phyloP scores from a whole-genome alignment of 1,284 basidiomycete genomes.

The Retiboletus flavoniger region DNA sequence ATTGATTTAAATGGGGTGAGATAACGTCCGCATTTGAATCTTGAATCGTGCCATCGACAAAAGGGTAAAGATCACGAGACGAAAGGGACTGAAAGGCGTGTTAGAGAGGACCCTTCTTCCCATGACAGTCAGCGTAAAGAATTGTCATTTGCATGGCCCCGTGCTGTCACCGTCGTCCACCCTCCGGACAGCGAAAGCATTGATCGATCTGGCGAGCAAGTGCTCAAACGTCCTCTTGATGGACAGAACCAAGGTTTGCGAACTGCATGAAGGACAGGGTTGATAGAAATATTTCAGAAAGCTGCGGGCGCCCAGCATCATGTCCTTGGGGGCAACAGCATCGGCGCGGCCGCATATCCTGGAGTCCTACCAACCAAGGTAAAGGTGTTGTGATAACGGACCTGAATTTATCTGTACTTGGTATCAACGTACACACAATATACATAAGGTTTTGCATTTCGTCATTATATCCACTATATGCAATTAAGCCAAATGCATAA shows the following conservation, averaged over 20 bases:
- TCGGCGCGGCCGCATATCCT: background rate
- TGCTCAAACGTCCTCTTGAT: background rate
- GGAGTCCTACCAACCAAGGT: constrained; percentile 1
- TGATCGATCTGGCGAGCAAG: background rate
- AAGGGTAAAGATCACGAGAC: constrained; percentile 10
- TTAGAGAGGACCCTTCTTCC: background rate
- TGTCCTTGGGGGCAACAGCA: background rate
- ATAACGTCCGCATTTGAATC: constrained; percentile 1
- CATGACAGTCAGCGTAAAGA: background rate
- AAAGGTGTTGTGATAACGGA: constrained; percentile 4
- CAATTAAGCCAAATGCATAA: constrained; percentile 33
- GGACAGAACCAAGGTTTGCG: background rate
- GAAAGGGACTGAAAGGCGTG: constrained; percentile 8
- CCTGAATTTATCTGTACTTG: constrained; percentile 32
- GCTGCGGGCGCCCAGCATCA: constrained; percentile 5
- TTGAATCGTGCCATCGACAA: background rate
- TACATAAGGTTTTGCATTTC: constrained; percentile 17
- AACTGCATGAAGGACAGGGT: background rate
- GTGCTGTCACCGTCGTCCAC: background rate
- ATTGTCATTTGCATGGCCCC: background rate
- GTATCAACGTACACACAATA: constrained; percentile 19
- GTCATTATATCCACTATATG: constrained; percentile 10
- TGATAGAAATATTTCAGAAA: background rate
- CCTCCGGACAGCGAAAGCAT: background rate
- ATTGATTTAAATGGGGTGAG: background rate